phyloP scores from a whole-genome alignment of 2,329 filamentous ascomycete species.

The Fusarium nelsonii region DNA sequence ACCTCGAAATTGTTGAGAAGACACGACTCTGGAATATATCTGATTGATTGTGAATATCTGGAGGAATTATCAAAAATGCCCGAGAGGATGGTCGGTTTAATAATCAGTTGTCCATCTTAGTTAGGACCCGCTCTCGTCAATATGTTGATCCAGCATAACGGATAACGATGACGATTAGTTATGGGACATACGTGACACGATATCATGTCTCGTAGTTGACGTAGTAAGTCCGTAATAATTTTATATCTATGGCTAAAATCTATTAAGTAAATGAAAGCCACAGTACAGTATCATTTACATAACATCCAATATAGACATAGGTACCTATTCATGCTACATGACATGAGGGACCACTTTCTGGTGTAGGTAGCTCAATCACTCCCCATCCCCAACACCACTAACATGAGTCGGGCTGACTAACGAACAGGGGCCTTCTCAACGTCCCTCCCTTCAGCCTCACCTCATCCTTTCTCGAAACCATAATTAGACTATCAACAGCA shows the following conservation, averaged over 20 bases:
- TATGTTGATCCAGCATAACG: constrained; percentile 39
- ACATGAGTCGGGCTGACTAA: constrained; percentile 23
- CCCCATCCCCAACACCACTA: constrained; percentile 20
- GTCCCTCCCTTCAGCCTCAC: constrained; percentile 6
- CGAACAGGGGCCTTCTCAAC: constrained; percentile 29
- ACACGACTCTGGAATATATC: neutral
- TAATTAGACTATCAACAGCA: neutral
- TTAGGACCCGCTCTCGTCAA: constrained; percentile 11
- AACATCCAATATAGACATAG: no score
- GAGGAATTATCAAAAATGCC: constrained; percentile 32
- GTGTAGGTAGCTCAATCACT: constrained; percentile 6
- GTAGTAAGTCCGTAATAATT: neutral
- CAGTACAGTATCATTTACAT: no score
- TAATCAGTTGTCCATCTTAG: constrained; percentile 24
- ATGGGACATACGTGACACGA: neutral
- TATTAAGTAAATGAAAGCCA: neutral
- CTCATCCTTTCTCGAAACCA: neutral
- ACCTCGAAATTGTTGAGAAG: constrained; percentile 28
- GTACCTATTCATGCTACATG: neutral
- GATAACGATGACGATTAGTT: neutral
- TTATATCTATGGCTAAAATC: neutral
- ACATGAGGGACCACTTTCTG: constrained; percentile 7
- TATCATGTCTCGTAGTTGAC: neutral
- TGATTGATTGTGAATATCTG: constrained; percentile 1
- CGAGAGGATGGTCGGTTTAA: constrained; percentile 23